Evolutionary conservation across 202 grass and related monocot genomes (phyloP).

Genomic region (Dendrocalamus latiflorus): DNA sequence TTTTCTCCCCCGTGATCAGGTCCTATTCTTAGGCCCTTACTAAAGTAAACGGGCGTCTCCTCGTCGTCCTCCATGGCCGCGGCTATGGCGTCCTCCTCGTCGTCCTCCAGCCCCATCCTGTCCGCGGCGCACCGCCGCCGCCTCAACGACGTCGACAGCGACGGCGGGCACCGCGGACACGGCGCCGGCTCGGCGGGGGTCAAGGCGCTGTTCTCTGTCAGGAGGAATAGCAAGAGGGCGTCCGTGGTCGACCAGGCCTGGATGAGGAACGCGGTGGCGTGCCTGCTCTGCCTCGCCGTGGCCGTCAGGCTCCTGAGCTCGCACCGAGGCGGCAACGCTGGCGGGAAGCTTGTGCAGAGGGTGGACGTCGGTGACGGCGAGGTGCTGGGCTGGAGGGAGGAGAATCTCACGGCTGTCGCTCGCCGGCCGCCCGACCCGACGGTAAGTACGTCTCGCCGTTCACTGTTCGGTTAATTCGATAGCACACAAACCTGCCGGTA

Average conservation of each 20-base stretch:
- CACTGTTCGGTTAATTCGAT: neutral
- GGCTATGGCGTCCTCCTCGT: neutral
- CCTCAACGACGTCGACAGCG: constrained; percentile 24
- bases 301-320: constrained; percentile 29
- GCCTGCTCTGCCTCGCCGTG: constrained; percentile 29
- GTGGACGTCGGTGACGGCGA: constrained; percentile 11
- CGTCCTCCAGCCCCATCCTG: constrained; percentile 12
- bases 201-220: neutral
- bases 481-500: neutral
- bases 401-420: constrained; percentile 29
- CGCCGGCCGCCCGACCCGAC: constrained; percentile 23
- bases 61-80: no score
- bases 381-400: constrained; percentile 27
- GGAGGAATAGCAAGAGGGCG: constrained; percentile 28
- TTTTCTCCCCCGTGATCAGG: constrained; percentile 40
- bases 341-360: constrained; percentile 26
- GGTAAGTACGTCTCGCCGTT: constrained; percentile 31
- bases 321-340: neutral
- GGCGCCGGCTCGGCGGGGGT: neutral
- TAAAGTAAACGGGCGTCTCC: neutral
- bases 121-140: constrained; percentile 47
- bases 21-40: neutral
- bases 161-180: neutral
- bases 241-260: constrained; percentile 22
- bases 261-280: constrained; percentile 26